phyloP scores from a whole-genome alignment of 495 filamentous ascomycete genomes.

The Corynascus novoguineensis region DNA sequence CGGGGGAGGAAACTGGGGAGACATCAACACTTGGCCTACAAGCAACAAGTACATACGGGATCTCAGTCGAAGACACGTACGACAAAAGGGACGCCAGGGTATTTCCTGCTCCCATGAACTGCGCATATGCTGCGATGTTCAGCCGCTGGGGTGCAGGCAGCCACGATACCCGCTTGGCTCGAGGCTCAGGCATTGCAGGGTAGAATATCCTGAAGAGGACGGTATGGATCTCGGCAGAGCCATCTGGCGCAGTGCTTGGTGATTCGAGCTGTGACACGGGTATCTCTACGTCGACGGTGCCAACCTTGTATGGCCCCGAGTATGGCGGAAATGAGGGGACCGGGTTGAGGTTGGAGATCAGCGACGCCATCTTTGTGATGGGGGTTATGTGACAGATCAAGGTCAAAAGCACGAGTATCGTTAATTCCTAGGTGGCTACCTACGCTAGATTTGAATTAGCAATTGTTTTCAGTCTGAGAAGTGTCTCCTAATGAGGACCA shows the following conservation, averaged over 20 bases:
- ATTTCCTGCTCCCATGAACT: slow-evolving; percentile 57
- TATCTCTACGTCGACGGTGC: slow-evolving; percentile 69
- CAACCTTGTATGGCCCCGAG: slow-evolving; percentile 67
- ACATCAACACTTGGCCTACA: too few species aligned
- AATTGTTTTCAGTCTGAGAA: too few species aligned
- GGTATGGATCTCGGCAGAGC: slow-evolving; percentile 50
- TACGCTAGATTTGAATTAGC: too few species aligned
- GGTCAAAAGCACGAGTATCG: too few species aligned
- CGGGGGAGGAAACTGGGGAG: slow-evolving; percentile 58
- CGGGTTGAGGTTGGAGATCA: slow-evolving; percentile 26
- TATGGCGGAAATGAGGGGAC: slow-evolving; percentile 63
- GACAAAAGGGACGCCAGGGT: slow-evolving; percentile 54
- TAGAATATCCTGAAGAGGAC: slow-evolving; percentile 74
- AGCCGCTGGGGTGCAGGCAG: slow-evolving; percentile 65
- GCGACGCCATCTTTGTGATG: slow-evolving; percentile 10
- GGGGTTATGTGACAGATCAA: too few species aligned
- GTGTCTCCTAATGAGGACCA: too few species aligned
- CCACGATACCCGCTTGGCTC: slow-evolving; percentile 53
- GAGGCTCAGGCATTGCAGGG: slow-evolving; percentile 48
- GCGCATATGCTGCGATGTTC: slow-evolving; percentile 60
- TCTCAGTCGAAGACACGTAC: slow-evolving; percentile 36
- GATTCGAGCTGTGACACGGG: slow-evolving; percentile 55
- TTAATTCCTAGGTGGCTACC: too few species aligned
- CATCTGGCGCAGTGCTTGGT: slow-evolving; percentile 46
- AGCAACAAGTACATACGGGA: too few species aligned